A percentile compares a stretch with the other conserved stretches of the same genome.
Conservation (phyloP, 164 flowering plant genomes). For the Cinnamomum chago region DNA sequence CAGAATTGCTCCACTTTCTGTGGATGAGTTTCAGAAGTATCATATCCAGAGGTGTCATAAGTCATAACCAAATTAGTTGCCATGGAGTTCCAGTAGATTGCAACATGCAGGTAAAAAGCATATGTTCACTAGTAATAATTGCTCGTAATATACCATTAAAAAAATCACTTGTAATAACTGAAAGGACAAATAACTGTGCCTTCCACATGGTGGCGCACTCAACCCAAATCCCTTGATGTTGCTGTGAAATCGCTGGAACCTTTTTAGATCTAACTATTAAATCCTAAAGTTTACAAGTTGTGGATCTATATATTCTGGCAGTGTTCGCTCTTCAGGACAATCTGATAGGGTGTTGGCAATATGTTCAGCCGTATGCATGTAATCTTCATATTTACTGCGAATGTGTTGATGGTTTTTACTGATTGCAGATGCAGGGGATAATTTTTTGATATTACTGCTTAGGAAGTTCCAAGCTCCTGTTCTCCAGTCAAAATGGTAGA, state of each 20-base stretch:
- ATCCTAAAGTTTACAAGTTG: constrained; percentile 1
- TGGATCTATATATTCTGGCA: constrained; percentile 3
- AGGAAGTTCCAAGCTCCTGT: constrained; percentile 11
- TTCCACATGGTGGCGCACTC: neutral
- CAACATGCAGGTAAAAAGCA: neutral
- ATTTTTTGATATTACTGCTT: neutral
- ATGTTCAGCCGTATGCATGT: neutral
- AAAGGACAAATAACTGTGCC: neutral
- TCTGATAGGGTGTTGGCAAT: constrained; percentile 2
- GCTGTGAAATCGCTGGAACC: neutral
- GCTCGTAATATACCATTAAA: too few relatives aligned
- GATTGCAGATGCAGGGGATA: neutral
- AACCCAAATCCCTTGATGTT: neutral
- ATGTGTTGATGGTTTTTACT: neutral
- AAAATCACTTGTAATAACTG: too few relatives aligned
- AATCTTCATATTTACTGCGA: neutral
- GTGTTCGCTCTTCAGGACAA: neutral
- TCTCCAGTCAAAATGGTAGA: constrained; percentile 11
- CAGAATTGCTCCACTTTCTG: too few relatives aligned
- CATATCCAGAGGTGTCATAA: too few relatives aligned
- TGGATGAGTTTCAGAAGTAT: too few relatives aligned
- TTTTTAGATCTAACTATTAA: neutral
- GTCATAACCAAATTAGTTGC: too few relatives aligned
- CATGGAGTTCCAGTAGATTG: too few relatives aligned
- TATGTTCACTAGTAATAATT: neutral